phyloP scores from a whole-genome alignment of 176 grass and related monocot genomes.

The Zoysia japonica region DNA sequence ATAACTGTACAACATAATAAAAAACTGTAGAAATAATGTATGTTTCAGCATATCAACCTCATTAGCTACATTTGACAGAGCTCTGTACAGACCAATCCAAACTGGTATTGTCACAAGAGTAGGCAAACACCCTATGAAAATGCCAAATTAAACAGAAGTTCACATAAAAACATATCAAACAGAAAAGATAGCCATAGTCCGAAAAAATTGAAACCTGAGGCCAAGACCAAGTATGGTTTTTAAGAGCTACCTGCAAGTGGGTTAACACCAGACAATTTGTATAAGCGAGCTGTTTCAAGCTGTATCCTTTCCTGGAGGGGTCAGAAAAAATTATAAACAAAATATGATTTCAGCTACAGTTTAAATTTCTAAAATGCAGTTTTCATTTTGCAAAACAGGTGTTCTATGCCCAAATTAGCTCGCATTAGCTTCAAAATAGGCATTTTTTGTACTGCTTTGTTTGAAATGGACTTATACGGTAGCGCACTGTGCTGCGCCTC shows the following conservation, averaged over 20 bases:
- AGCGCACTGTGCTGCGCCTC: neutral
- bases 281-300: slow-evolving; percentile 91
- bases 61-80: slow-evolving; percentile 98
- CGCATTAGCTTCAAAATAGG: neutral
- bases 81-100: slow-evolving; percentile 98
- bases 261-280: slow-evolving; percentile 91
- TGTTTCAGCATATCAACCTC: slow-evolving; percentile 60
- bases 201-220: neutral
- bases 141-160: slow-evolving; percentile 11
- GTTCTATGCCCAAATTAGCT: neutral
- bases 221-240: slow-evolving; percentile 15
- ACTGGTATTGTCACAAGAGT: slow-evolving; percentile 94
- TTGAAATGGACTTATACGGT: slow-evolving; percentile 35
- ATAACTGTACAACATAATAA: slow-evolving; percentile 28
- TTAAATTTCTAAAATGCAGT: slow-evolving; percentile 25
- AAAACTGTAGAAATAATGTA: slow-evolving; percentile 9
- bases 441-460: neutral
- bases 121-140: slow-evolving; percentile 85
- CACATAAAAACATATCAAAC: slow-evolving; percentile 6
- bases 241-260: slow-evolving; percentile 84
- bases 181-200: slow-evolving; percentile 6
- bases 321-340: slow-evolving; percentile 42
- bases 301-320: slow-evolving; percentile 91
- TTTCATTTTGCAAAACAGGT: slow-evolving; percentile 18
- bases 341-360: slow-evolving; percentile 25